These are phyloP conservation scores for Gossypium rotundifolium DNA, from an alignment of 345 rosid species.

Conservation along the genomic window DNA sequence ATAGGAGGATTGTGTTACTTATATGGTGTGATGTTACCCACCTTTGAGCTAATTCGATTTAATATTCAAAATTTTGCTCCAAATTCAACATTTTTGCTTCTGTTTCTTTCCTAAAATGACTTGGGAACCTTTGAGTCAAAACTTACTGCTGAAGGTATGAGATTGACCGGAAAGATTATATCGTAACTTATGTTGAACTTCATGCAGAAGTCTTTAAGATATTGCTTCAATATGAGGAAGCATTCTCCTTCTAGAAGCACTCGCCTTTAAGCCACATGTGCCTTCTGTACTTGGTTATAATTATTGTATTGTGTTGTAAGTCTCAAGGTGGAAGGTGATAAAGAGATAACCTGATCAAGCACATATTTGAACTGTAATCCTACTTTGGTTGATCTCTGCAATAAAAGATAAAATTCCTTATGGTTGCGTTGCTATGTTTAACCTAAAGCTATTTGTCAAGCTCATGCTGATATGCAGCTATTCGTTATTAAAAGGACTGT, in stretches of 20 bases:
- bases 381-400: not conserved
- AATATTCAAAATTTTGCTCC: not conserved
- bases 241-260: not conserved
- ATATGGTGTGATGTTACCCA: not conserved
- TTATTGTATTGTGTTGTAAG: too few relatives aligned
- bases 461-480: too few relatives aligned
- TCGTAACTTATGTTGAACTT: not conserved
- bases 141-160: not conserved
- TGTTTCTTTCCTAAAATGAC: conserved; percentile 5
- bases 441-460: not conserved
- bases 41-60: not conserved
- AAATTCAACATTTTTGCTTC: not conserved
- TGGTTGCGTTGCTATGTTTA: not conserved
- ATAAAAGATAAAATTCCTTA: not conserved
- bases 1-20: conserved; percentile 1
- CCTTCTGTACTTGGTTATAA: too few relatives aligned
- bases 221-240: not conserved
- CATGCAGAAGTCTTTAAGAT: not conserved
- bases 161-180: not conserved
- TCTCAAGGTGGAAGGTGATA: too few relatives aligned
- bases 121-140: not conserved
- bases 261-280: too few relatives aligned
- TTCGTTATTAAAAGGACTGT: not conserved
- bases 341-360: not conserved
- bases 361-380: not conserved